These are phyloP conservation scores for Globisporangium perplexum DNA, from an alignment of 352 stramenopile genomes.

Conservation along the genomic window DNA sequence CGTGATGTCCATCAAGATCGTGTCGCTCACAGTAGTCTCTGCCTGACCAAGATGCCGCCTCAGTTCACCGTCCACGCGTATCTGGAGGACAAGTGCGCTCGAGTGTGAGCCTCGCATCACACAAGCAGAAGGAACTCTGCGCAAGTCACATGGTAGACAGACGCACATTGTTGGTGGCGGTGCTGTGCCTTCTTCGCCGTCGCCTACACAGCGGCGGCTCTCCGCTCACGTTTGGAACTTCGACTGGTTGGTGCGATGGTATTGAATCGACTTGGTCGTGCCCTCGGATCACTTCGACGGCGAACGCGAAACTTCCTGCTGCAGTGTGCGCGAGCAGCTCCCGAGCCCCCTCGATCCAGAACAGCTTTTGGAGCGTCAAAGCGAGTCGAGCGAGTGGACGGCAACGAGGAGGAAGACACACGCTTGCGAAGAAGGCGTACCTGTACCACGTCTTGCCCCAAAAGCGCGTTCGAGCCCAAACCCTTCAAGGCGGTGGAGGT, in stretches of 20 bases:
- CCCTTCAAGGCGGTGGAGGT: slow-evolving; percentile 14
- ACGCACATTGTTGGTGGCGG: background rate
- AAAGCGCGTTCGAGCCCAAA: slow-evolving; percentile 16
- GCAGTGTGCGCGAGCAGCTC: slow-evolving; percentile 6
- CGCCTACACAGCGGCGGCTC: background rate
- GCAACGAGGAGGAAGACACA: background rate
- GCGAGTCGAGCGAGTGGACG: background rate
- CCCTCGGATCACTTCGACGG: slow-evolving; percentile 9
- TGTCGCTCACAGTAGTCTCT: background rate
- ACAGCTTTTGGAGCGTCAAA: background rate
- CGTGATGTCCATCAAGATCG: slow-evolving; percentile 5
- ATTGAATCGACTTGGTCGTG: background rate
- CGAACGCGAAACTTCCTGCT: slow-evolving; percentile 12
- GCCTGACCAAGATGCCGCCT: slow-evolving; percentile 1
- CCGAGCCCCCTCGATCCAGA: background rate
- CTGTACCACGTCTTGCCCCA: slow-evolving; percentile 14
- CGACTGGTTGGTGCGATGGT: background rate
- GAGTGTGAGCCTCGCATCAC: background rate
- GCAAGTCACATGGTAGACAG: background rate
- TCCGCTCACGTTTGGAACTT: background rate
- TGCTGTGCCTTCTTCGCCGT: background rate
- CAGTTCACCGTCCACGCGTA: slow-evolving; percentile 5
- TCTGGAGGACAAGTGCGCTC: background rate
- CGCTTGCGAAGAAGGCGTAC: slow-evolving; percentile 1
- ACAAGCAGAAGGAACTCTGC: background rate